Conservation (phyloP, 495 filamentous ascomycete species). For the Neurospora terricola region DNA sequence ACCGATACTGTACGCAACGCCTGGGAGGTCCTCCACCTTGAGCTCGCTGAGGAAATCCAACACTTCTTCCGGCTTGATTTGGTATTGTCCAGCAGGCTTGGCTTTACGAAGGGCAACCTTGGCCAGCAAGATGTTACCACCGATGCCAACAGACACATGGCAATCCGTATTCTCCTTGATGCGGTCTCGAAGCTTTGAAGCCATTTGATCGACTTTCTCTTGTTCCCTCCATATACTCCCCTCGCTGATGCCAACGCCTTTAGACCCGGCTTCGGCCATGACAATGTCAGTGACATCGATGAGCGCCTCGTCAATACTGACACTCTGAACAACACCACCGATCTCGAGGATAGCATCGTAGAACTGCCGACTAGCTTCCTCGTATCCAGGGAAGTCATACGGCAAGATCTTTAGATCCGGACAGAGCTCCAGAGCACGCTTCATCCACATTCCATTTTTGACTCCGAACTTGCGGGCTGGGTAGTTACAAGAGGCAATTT, state of each 20-base stretch:
- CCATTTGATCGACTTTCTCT: slow-evolving; percentile 67
- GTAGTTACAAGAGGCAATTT: slow-evolving; percentile 97
- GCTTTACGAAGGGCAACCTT: slow-evolving; percentile 86
- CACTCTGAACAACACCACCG: slow-evolving; percentile 81
- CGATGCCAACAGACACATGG: slow-evolving; percentile 89
- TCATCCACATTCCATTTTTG: slow-evolving; percentile 99
- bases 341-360: slow-evolving; percentile 74
- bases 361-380: slow-evolving; percentile 80
- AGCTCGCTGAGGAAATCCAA: slow-evolving; percentile 66
- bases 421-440: slow-evolving; percentile 70
- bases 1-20: slow-evolving; percentile 77
- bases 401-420: slow-evolving; percentile 75
- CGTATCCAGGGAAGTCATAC: slow-evolving; percentile 91
- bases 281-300: slow-evolving; percentile 65
- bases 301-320: slow-evolving; percentile 91
- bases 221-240: slow-evolving; percentile 75
- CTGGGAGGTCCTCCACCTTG: slow-evolving; percentile 70
- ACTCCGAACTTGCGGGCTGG: slow-evolving; percentile 73
- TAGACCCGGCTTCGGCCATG: slow-evolving; percentile 53
- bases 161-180: slow-evolving; percentile 70
- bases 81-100: slow-evolving; percentile 88
- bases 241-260: slow-evolving; percentile 58
- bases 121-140: slow-evolving; percentile 79
- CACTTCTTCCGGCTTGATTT: slow-evolving; percentile 70
- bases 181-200: slow-evolving; percentile 49